Evolutionary conservation across 2,329 filamentous ascomycete genomes (phyloP).

Genomic region (Rhynchosporium graminicola): DNA sequence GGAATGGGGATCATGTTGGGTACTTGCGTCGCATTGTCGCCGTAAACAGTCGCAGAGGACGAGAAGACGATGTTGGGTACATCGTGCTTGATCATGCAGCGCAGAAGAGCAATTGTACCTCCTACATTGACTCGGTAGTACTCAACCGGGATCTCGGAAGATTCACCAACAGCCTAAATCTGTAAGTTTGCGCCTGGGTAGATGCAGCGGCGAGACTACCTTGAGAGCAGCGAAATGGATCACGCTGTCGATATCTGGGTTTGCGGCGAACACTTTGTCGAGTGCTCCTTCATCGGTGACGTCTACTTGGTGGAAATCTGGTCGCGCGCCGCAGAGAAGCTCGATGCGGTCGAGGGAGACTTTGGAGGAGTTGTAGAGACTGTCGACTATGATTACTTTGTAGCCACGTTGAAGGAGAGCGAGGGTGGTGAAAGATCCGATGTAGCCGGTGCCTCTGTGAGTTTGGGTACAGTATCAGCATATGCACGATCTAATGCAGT

Average conservation of each 20-base stretch:
- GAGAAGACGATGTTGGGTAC: slow-evolving; percentile 98
- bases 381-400: slow-evolving; percentile 95
- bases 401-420: slow-evolving; percentile 92
- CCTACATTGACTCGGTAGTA: slow-evolving; percentile 98
- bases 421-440: slow-evolving; percentile 94
- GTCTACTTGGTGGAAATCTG: slow-evolving; percentile 82
- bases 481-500: slow-evolving; percentile 16
- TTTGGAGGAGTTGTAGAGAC: slow-evolving; percentile 92
- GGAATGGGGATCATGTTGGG: slow-evolving; percentile 99
- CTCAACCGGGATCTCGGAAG: slow-evolving; percentile 87
- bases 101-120: slow-evolving; percentile 84
- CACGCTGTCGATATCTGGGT: slow-evolving; percentile 94
- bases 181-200: slow-evolving; percentile 23
- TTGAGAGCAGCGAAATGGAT: slow-evolving; percentile 99
- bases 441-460: slow-evolving; percentile 92
- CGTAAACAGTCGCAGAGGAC: slow-evolving; percentile 96
- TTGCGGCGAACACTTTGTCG: slow-evolving; percentile 82
- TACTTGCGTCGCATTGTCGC: slow-evolving; percentile 86
- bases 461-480: slow-evolving; percentile 33
- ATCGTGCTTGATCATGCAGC: slow-evolving; percentile 84
- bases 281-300: slow-evolving; percentile 82
- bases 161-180: slow-evolving; percentile 87
- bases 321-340: slow-evolving; percentile 85
- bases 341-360: slow-evolving; percentile 95
- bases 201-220: slow-evolving; percentile 51